Conservation (phyloP, 1,284 basidiomycete species). For the Ustilago xerochloae region DNA sequence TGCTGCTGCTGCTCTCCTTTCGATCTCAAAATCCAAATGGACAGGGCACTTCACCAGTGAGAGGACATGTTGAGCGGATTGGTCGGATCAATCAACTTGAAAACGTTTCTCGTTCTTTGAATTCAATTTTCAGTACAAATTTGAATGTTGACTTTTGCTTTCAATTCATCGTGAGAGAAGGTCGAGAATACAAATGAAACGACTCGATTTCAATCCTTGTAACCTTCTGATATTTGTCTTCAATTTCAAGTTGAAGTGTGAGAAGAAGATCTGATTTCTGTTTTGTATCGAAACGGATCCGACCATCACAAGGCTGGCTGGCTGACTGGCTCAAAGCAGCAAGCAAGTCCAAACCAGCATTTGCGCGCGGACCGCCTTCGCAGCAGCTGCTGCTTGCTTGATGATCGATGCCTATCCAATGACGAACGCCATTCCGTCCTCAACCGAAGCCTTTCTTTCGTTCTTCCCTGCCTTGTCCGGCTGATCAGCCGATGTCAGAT, state of each 20-base stretch:
- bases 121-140: slow-evolving; percentile 4
- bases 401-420: slow-evolving; percentile 1
- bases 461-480: not conserved
- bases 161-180: no score
- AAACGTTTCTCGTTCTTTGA: slow-evolving; percentile 10
- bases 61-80: slow-evolving; percentile 26
- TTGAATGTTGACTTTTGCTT: no score
- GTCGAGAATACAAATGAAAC: no score
- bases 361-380: slow-evolving; percentile 24
- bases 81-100: slow-evolving; percentile 26
- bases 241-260: not conserved
- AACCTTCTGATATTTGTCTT: no score
- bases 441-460: slow-evolving; percentile 10
- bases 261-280: not conserved
- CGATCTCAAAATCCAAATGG: not conserved
- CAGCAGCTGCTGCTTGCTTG: not conserved
- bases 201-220: not conserved
- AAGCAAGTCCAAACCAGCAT: not conserved
- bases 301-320: no score
- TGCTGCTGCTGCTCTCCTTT: no score
- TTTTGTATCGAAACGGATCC: not conserved
- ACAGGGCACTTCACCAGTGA: slow-evolving; percentile 15
- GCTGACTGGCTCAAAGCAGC: not conserved
- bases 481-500: no score
- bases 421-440: slow-evolving; percentile 22